Conservation (phyloP, 768 basidiomycete species). For the Tephrocybe sp. region DNA sequence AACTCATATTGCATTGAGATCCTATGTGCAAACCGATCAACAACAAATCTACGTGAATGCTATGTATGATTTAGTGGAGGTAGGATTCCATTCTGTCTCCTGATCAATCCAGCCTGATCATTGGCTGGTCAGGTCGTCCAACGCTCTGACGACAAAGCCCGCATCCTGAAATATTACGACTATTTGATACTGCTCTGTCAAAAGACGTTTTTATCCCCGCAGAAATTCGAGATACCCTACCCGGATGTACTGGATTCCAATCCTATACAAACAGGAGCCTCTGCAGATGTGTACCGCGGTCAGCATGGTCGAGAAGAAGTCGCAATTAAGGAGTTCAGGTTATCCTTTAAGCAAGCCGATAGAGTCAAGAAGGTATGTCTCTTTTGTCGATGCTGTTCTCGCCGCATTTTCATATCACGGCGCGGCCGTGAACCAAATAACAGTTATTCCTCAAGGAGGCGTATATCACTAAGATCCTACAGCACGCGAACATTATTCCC, state of each 20-base stretch:
- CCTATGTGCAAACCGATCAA: not conserved
- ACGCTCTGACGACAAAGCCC: constrained; percentile 6
- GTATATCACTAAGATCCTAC: constrained; percentile 18
- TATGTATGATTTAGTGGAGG: constrained; percentile 13
- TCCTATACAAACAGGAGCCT: constrained; percentile 12
- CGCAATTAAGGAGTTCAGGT: constrained; percentile 18
- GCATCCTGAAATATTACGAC: constrained; percentile 7
- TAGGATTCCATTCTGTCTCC: not conserved
- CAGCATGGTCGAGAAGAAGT: constrained; percentile 7
- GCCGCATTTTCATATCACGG: no score
- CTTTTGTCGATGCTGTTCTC: not conserved
- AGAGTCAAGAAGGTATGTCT: constrained; percentile 10
- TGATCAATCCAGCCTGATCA: not conserved
- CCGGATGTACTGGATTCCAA: not conserved
- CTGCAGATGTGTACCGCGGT: constrained; percentile 18
- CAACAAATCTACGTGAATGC: constrained; percentile 12
- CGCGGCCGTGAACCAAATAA: no score
- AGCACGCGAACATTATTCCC: constrained; percentile 22
- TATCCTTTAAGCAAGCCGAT: constrained; percentile 4
- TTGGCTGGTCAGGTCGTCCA: constrained; percentile 8
- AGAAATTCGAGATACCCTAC: constrained; percentile 2
- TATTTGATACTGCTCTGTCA: constrained; percentile 13
- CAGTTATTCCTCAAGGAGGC: constrained; percentile 24
- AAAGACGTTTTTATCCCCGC: constrained; percentile 4
- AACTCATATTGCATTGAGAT: not conserved